Percentiles rank a stretch among this genome's conserved stretches.
Evolutionary conservation across 2,329 filamentous ascomycete species (phyloP).

Genomic region (Tolypocladium album): DNA sequence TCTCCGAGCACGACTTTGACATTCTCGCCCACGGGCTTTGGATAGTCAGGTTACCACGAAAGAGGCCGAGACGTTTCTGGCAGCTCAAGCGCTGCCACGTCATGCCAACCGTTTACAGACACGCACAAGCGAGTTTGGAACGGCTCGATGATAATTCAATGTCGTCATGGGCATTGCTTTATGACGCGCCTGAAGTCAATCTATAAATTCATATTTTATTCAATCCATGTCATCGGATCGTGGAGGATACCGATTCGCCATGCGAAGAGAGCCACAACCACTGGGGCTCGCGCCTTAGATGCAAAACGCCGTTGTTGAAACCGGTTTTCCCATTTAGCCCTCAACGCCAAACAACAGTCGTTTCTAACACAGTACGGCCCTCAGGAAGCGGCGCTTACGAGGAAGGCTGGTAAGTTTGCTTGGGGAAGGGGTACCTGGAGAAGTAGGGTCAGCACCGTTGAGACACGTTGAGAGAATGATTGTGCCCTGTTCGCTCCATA

Average conservation of each 20-base stretch:
- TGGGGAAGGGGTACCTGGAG: constrained; percentile 66
- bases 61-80: not conserved
- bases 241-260: constrained; percentile 30
- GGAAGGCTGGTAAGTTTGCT: constrained; percentile 58
- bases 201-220: constrained; percentile 9
- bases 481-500: not conserved
- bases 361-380: constrained; percentile 5
- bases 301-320: constrained; percentile 45
- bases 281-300: constrained; percentile 17
- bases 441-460: constrained; percentile 2
- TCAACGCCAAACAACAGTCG: constrained; percentile 30
- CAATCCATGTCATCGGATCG: constrained; percentile 22
- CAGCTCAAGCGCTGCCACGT: not conserved
- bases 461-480: not conserved
- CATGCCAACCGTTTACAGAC: not conserved
- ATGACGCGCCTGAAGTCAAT: not conserved
- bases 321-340: constrained; percentile 28
- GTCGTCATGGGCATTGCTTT: not conserved
- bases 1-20: not conserved
- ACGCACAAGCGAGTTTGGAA: not conserved
- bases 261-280: constrained; percentile 18
- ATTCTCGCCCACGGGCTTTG: not conserved
- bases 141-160: not conserved
- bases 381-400: constrained; percentile 17
- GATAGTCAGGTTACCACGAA: not conserved